Evolutionary conservation across 2,329 filamentous ascomycete species (phyloP).

Genomic region (Scortechinia acanthostroma): DNA sequence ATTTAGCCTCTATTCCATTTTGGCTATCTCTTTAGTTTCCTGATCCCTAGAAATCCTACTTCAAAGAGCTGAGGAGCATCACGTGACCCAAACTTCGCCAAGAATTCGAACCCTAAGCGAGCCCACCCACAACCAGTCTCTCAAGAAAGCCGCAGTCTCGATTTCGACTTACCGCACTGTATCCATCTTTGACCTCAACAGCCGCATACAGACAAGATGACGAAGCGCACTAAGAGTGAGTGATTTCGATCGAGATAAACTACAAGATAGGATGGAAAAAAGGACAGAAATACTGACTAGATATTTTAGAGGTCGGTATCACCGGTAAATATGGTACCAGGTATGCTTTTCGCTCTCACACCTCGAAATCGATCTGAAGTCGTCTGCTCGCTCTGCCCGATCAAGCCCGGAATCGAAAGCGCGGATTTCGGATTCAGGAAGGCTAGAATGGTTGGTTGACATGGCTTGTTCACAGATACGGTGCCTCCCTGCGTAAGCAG

Average conservation of each 20-base stretch:
- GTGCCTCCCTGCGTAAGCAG: conserved; percentile 98
- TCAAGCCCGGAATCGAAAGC: conserved; percentile 2
- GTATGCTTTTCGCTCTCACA: conserved; percentile 44
- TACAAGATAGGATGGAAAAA: conserved; percentile 3
- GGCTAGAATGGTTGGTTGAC: conserved; percentile 6
- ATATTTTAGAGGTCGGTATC: conserved; percentile 73
- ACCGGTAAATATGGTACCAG: conserved; percentile 98
- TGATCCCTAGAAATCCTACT: too few species aligned
- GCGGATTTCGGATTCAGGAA: conserved; percentile 3
- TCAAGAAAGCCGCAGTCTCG: conserved; percentile 19
- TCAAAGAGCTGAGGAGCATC: too few species aligned
- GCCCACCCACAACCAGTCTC: conserved; percentile 20
- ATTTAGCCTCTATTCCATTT: too few species aligned
- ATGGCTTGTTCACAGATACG: conserved; percentile 57
- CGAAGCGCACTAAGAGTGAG: conserved; percentile 79
- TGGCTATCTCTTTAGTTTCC: too few species aligned
- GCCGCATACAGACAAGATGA: conserved; percentile 61
- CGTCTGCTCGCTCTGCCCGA: background rate
- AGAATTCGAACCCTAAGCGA: conserved; percentile 22
- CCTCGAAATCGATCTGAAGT: background rate
- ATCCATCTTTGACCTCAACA: conserved; percentile 2
- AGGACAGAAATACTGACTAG: conserved; percentile 13
- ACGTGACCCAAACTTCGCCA: conserved; percentile 3
- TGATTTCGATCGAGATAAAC: conserved; percentile 3
- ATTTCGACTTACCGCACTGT: conserved; percentile 13